Percentiles rank a stretch among this genome's conserved stretches.
Conservation (phyloP, 2,329 filamentous ascomycete species). For the Neofusicoccum ribis region DNA sequence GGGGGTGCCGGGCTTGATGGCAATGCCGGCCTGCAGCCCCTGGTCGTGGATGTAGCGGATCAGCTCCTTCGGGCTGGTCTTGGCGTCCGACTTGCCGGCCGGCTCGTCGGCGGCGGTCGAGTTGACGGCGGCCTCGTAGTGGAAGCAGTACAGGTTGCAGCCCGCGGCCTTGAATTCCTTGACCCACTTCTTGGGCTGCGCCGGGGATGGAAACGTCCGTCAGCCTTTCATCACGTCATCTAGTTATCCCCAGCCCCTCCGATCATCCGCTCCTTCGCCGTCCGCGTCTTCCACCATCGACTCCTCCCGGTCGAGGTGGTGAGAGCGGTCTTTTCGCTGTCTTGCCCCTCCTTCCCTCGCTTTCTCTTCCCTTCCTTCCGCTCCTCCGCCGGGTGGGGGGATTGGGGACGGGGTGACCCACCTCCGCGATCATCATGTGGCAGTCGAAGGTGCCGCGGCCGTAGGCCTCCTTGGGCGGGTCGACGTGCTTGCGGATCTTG, state of each 20-base stretch:
- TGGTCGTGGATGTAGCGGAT: conserved; percentile 87
- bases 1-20: conserved; percentile 88
- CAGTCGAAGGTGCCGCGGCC: conserved; percentile 96
- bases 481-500: conserved; percentile 86
- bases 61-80: conserved; percentile 80
- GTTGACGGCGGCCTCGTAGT: conserved; percentile 89
- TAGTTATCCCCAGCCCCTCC: too few species aligned
- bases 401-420: conserved; percentile 38
- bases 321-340: too few species aligned
- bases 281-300: not conserved
- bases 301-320: not conserved
- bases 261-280: not conserved
- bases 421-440: conserved; percentile 99
- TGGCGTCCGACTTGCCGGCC: conserved; percentile 64
- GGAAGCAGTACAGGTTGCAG: conserved; percentile 99
- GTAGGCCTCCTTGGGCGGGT: conserved; percentile 65
- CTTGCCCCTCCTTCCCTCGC: too few species aligned
- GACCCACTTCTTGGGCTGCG: conserved; percentile 94
- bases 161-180: conserved; percentile 91
- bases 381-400: too few species aligned
- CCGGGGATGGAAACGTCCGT: not conserved
- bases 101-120: conserved; percentile 83
- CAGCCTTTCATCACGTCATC: too few species aligned
- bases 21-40: conserved; percentile 88
- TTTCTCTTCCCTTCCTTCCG: too few species aligned